Evolutionary conservation across 2,329 filamentous ascomycete species (phyloP).

Genomic region (Cordyceps tenuipes): DNA sequence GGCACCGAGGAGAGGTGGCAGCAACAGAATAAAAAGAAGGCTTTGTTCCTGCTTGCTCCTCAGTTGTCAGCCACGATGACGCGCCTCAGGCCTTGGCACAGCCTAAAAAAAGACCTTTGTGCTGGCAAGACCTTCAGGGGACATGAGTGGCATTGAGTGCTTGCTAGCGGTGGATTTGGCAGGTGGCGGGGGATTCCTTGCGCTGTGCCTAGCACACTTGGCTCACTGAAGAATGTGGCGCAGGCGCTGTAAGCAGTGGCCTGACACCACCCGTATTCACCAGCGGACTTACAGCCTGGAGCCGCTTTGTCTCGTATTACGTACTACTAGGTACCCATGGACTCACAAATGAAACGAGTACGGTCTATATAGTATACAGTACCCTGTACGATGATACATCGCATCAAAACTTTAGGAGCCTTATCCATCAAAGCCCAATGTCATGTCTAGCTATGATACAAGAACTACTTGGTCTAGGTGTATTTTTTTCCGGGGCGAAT

Average conservation of each 20-base stretch:
- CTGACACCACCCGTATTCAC: background rate
- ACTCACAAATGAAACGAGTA: too few relatives aligned
- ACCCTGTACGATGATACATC: too few relatives aligned
- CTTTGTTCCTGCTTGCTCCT: background rate
- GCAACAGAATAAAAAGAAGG: background rate
- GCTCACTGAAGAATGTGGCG: slow-evolving; percentile 4
- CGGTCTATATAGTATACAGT: too few relatives aligned
- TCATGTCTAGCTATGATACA: too few relatives aligned
- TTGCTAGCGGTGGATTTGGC: background rate
- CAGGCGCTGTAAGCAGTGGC: background rate
- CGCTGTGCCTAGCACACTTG: background rate
- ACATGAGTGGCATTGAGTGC: background rate
- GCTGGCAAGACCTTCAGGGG: background rate
- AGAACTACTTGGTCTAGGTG: too few relatives aligned
- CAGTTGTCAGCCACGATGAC: slow-evolving; percentile 9
- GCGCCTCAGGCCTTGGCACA: background rate
- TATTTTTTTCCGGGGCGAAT: too few relatives aligned
- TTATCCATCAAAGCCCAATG: too few relatives aligned
- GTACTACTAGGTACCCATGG: too few relatives aligned
- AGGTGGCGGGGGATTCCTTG: too few relatives aligned
- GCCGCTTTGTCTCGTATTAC: background rate
- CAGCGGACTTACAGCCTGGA: background rate
- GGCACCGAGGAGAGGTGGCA: slow-evolving; percentile 2
- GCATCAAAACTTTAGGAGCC: too few relatives aligned
- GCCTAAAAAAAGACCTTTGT: background rate